Percentiles rank a stretch among this genome's conserved stretches.
These are phyloP conservation scores for Alopecurus myosuroides DNA, from an alignment of 176 grass and related monocot genomes.

Conservation along the genomic window DNA sequence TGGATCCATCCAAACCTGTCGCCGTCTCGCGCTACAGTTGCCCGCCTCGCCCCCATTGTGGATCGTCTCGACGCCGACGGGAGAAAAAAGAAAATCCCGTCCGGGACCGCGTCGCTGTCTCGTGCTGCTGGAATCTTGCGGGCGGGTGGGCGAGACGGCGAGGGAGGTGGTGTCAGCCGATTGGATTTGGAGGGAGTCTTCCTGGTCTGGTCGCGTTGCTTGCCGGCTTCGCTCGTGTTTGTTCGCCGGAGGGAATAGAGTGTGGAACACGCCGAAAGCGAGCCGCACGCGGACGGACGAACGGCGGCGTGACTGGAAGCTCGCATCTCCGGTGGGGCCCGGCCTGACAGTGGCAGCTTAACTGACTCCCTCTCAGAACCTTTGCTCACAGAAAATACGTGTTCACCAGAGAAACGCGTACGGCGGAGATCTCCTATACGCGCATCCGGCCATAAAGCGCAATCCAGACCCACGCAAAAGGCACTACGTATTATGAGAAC, in stretches of 20 bases:
- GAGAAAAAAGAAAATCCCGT: not conserved
- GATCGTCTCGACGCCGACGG: slow-evolving; percentile 18
- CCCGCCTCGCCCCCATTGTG: not conserved
- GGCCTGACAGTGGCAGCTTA: not conserved
- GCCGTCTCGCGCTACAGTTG: slow-evolving; percentile 19
- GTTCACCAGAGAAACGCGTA: not conserved
- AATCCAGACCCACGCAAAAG: fast-evolving
- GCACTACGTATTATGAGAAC: not conserved
- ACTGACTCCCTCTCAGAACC: not conserved
- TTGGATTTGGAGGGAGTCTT: not conserved
- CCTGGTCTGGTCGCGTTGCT: not conserved
- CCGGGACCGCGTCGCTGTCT: not conserved
- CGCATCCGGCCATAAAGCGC: too few relatives aligned
- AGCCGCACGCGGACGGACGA: not conserved
- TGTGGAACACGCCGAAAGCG: not conserved
- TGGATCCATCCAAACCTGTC: slow-evolving; percentile 4
- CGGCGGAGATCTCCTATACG: too few relatives aligned
- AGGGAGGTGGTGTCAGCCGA: slow-evolving; percentile 1
- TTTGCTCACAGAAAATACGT: not conserved
- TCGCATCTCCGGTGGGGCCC: not conserved
- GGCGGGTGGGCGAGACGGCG: not conserved
- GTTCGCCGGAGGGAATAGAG: not conserved
- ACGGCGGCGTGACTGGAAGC: not conserved
- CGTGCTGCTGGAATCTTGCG: slow-evolving; percentile 13
- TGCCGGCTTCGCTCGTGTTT: not conserved